These are phyloP conservation scores for Pinus taeda DNA, from an alignment of 75 land plant species.

Conservation along the genomic window DNA sequence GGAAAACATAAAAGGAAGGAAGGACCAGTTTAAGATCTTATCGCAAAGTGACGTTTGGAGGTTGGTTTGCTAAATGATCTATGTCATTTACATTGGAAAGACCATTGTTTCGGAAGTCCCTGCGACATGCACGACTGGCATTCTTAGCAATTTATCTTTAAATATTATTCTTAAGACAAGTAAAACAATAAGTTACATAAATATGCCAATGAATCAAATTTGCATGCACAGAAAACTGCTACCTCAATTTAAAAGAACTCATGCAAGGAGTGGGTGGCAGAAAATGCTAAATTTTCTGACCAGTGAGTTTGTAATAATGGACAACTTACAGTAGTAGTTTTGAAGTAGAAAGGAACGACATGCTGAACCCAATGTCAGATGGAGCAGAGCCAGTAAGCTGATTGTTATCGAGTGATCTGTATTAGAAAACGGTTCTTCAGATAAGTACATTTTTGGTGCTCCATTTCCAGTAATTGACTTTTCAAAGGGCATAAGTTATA, in stretches of 20 bases:
- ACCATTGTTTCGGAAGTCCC: constrained; percentile 43
- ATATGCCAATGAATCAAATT: neutral
- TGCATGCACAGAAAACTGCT: neutral
- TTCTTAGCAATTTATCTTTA: neutral
- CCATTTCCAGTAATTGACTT: neutral
- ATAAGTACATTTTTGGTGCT: neutral
- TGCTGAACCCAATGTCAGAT: constrained; percentile 31
- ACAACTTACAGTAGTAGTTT: constrained; percentile 42
- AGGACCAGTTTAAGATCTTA: constrained; percentile 14
- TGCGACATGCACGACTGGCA: constrained; percentile 12
- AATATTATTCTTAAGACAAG: neutral
- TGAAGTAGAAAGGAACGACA: constrained; percentile 20
- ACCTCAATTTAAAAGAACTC: neutral
- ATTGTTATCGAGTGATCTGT: constrained; percentile 54
- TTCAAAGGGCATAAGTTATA: neutral
- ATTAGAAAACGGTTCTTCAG: neutral
- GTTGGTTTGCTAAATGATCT: constrained; percentile 5
- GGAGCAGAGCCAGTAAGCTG: constrained; percentile 45
- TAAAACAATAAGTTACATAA: neutral
- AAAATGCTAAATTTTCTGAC: too few species aligned
- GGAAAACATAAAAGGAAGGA: neutral
- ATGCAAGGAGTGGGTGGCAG: too few species aligned
- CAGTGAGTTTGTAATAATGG: neutral
- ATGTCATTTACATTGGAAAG: constrained; percentile 34
- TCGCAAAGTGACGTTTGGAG: constrained; percentile 53